Conservation (phyloP, 116 monocot species). For the Trichopus zeylanicus region DNA sequence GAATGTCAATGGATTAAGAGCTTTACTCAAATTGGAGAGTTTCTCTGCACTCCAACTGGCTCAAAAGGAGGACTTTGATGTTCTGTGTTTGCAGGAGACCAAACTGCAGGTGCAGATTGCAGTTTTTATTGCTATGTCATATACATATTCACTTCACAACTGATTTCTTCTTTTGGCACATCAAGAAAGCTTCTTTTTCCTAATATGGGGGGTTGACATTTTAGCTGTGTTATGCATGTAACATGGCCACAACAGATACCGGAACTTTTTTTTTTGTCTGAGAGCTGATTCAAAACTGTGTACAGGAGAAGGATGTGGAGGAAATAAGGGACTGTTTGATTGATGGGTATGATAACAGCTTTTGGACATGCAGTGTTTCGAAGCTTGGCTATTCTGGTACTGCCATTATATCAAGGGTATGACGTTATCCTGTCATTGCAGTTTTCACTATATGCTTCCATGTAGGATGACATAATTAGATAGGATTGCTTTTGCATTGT, state of each 20-base stretch:
- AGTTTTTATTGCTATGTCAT: not conserved
- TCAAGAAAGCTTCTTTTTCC: not conserved
- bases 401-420: conserved; percentile 90
- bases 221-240: not conserved
- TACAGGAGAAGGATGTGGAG: conserved; percentile 88
- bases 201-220: not conserved
- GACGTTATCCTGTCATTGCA: not conserved
- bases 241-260: not conserved
- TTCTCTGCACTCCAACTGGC: conserved; percentile 59
- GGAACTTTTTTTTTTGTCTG: not conserved
- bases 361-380: conserved; percentile 84
- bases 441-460: not conserved
- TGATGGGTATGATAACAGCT: conserved; percentile 87
- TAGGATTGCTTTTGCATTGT: not conserved
- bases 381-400: conserved; percentile 97
- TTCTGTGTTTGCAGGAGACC: conserved; percentile 93
- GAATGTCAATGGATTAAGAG: conserved; percentile 98
- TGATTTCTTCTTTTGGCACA: not conserved
- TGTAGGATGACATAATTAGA: too few species aligned
- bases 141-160: not conserved
- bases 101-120: conserved; percentile 70
- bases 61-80: conserved; percentile 85
- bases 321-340: conserved; percentile 53
- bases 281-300: not conserved
- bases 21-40: conserved; percentile 61